Evolutionary conservation across 306 rosid genomes (phyloP).

Genomic region (Fragaria iinumae): DNA sequence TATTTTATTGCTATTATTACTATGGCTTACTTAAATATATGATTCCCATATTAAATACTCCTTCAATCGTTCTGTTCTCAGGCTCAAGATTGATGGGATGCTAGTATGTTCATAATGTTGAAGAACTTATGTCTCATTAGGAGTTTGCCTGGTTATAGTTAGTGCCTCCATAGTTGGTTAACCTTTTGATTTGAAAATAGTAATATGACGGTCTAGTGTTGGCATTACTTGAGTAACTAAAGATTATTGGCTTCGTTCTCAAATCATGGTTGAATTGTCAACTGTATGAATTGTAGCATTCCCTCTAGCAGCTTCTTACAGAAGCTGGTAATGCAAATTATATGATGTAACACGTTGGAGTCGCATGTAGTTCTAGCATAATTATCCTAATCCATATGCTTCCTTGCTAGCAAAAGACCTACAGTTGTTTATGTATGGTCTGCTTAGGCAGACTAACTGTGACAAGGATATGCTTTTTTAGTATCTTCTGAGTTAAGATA

Average conservation of each 20-base stretch:
- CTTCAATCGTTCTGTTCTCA: slow-evolving; percentile 15
- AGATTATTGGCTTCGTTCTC: not conserved
- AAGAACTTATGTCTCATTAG: slow-evolving; percentile 2
- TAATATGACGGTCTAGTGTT: not conserved
- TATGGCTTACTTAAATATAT: not conserved
- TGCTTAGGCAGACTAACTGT: not conserved
- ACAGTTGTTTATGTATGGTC: not conserved
- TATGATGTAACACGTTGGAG: not conserved
- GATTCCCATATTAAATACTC: not conserved
- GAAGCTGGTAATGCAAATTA: not conserved
- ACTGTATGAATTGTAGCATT: not conserved
- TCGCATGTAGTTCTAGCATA: not conserved
- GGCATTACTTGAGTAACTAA: not conserved
- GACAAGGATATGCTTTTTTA: not conserved
- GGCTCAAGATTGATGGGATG: slow-evolving; percentile 46
- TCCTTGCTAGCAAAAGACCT: not conserved
- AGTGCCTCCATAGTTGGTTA: too few species aligned
- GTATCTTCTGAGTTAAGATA: not conserved
- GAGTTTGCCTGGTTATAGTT: too few species aligned
- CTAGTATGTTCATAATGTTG: slow-evolving; percentile 25
- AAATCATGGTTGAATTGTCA: not conserved
- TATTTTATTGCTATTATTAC: not conserved
- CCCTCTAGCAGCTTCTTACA: not conserved
- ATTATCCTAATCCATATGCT: not conserved
- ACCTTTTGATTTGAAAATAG: too few species aligned